These are phyloP conservation scores for Talaromyces sp. DNA, from an alignment of 2,329 filamentous ascomycete genomes.

Conservation along the genomic window DNA sequence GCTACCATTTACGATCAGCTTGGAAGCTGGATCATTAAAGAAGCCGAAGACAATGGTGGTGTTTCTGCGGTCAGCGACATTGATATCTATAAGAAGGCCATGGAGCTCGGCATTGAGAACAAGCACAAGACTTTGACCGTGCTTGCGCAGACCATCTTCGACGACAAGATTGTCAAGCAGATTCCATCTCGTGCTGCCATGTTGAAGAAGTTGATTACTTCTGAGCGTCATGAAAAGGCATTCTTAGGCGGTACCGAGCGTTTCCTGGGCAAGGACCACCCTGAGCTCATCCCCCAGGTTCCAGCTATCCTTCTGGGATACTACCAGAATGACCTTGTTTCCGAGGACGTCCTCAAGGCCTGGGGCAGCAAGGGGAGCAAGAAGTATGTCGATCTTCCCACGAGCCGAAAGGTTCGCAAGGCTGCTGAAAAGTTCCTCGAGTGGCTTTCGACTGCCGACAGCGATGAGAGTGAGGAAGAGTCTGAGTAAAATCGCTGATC, in stretches of 20 bases:
- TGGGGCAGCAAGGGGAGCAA: constrained; percentile 97
- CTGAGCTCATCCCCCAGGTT: constrained; percentile 72
- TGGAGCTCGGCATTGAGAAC: constrained; percentile 87
- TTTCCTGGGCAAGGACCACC: constrained; percentile 76
- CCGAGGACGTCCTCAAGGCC: constrained; percentile 80
- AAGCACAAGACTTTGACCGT: constrained; percentile 94
- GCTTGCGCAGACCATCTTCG: constrained; percentile 88
- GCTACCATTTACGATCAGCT: constrained; percentile 81
- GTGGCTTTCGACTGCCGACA: constrained; percentile 86
- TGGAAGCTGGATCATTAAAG: constrained; percentile 82
- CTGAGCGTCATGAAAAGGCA: constrained; percentile 92
- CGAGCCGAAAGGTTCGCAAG: constrained; percentile 93
- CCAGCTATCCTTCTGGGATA: constrained; percentile 84
- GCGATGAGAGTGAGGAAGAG: constrained; percentile 63
- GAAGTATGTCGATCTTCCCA: constrained; percentile 89
- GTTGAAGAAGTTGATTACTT: constrained; percentile 88
- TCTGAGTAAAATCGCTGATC: constrained; percentile 45
- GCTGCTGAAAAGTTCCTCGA: constrained; percentile 89
- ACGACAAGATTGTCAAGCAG: constrained; percentile 83
- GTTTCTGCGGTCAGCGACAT: constrained; percentile 80
- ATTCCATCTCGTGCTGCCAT: constrained; percentile 78
- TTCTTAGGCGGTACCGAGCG: constrained; percentile 94
- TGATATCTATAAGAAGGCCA: constrained; percentile 92
- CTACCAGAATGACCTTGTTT: constrained; percentile 86
- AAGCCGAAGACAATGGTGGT: constrained; percentile 66